phyloP scores from a whole-genome alignment of 2,329 filamentous ascomycete genomes.

The Coniochaeta sp. region DNA sequence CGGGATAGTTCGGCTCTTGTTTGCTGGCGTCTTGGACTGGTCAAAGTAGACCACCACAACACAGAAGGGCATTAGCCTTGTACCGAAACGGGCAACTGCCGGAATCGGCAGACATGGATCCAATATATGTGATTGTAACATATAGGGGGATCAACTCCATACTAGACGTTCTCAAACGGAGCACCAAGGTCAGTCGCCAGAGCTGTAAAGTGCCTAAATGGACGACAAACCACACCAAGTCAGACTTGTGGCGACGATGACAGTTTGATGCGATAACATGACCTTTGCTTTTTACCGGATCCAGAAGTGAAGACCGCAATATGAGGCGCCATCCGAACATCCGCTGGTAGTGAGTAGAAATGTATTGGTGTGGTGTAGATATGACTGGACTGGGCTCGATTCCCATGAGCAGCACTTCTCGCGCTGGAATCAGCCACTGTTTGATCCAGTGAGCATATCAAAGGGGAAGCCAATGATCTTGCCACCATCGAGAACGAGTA shows the following conservation, averaged over 20 bases:
- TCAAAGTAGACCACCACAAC: background rate
- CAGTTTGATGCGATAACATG: background rate
- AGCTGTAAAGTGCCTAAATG: background rate
- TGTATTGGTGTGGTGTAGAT: background rate
- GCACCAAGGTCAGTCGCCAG: background rate
- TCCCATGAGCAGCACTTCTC: background rate
- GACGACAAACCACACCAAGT: background rate
- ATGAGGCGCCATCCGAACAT: background rate
- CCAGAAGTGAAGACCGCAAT: background rate
- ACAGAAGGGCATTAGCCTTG: background rate
- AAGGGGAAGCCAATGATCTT: too few relatives aligned
- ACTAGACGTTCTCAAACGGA: background rate
- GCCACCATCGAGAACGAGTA: too few relatives aligned
- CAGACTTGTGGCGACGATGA: background rate
- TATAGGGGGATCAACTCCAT: background rate
- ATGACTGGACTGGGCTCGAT: background rate
- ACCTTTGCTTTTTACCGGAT: background rate
- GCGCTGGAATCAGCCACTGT: background rate
- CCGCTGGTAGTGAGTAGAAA: background rate
- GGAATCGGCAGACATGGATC: background rate
- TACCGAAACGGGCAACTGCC: background rate
- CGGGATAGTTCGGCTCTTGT: background rate
- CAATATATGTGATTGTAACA: background rate
- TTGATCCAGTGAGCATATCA: too few relatives aligned
- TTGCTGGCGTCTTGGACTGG: background rate